Evolutionary conservation across 192 early-diverging fungal species (phyloP).

Genomic region (Backusella mclennaniae): DNA sequence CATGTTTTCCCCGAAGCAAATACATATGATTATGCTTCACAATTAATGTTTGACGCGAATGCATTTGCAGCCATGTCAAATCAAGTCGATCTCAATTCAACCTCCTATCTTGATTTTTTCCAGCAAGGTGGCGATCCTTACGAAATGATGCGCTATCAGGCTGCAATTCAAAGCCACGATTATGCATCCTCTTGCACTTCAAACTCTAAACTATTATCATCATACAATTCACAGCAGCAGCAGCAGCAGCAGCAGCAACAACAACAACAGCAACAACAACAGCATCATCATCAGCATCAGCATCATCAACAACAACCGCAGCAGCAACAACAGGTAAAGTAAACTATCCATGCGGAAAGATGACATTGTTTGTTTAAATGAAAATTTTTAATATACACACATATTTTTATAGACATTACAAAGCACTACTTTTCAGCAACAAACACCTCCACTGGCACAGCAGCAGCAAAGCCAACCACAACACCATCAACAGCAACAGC

Average conservation of each 20-base stretch:
- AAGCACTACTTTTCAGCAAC: background rate
- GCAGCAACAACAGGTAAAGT: background rate
- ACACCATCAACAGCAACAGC: background rate
- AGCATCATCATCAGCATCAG: background rate
- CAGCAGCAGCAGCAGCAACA: background rate
- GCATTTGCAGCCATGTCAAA: constrained; percentile 12
- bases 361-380: background rate
- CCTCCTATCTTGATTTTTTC: constrained; percentile 7
- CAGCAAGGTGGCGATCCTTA: constrained; percentile 8
- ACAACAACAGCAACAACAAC: background rate
- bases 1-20: constrained; percentile 11
- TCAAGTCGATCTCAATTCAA: constrained; percentile 11
- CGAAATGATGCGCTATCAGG: constrained; percentile 8
- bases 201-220: background rate
- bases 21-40: constrained; percentile 12
- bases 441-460: background rate
- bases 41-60: constrained; percentile 11
- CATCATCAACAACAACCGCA: background rate
- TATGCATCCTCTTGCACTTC: constrained; percentile 14
- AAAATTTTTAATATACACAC: background rate
- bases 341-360: background rate
- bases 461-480: background rate
- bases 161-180: constrained; percentile 11
- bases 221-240: background rate
- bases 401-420: background rate